Base-by-base conservation (phyloP, 2,329 filamentous ascomycete species). In the Polytolypa hystricis region DNA sequence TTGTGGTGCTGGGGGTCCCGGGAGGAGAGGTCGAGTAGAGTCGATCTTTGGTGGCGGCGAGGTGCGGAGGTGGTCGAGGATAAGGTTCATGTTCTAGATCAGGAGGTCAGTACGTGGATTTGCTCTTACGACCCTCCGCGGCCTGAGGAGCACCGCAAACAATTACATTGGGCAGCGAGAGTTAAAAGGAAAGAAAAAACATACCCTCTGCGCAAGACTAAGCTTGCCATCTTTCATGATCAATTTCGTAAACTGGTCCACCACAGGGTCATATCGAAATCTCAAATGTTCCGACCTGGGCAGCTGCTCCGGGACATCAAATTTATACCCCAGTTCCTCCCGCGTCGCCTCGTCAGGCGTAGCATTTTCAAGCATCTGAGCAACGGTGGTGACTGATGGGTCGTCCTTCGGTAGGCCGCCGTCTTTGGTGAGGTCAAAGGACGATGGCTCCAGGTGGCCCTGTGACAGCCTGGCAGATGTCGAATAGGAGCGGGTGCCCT, bases 141-240 rank as follows among this genome's bases (percentile, higher is more conserved):
- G n/a, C n/a, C n/a, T n/a, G n/a, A n/a, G n/a, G n/a, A n/a, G n/a
- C n/a, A n/a, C n/a, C n/a, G n/a, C n/a, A n/a, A n/a, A n/a, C n/a
- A n/a, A n/a, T n/a, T n/a, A n/a, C n/a, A n/a, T n/a, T n/a, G n/a
- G n/a, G n/a, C n/a, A 31, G 12, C 11, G 32, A 33, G 23, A 42
- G 39, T 37, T 17, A 39, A 39, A 33, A n/a, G 17, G 31, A 34
- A 34, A 25, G 6, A 11, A 41, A 39, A 35, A 35, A 33, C 51
- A 30, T 70, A 93, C 86, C 66, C 79, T 77, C 61, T 98, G 85
- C n/a, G 91, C 91, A 58, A 75, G 73, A 54, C 81, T 81, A 57
- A 93, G 75, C 68, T 95, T 93, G 49, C 91, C 91, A 61, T 96
- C 75, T 50, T 71, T 70, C 89, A 96, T 98, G 45, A 98, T 63